These are phyloP conservation scores for Leishmania aethiopica DNA, from an alignment of 208 protist species.

Conservation along the genomic window DNA sequence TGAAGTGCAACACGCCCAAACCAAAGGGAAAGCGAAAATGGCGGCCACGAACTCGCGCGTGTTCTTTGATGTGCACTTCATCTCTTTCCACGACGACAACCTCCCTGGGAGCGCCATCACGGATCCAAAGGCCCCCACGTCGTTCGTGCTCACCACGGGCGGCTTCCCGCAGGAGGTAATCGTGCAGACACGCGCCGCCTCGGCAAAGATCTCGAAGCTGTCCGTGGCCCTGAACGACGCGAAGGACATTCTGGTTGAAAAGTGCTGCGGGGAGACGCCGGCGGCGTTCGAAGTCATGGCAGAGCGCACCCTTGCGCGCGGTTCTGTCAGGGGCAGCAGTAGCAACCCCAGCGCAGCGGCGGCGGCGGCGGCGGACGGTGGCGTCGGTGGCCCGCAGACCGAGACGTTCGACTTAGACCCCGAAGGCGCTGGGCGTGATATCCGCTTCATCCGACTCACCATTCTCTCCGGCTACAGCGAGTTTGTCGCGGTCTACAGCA, in stretches of 20 bases:
- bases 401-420: constrained; percentile 71
- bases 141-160: constrained; percentile 85
- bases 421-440: constrained; percentile 48
- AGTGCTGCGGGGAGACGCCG: constrained; percentile 27
- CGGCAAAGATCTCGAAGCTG: constrained; percentile 59
- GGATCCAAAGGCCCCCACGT: constrained; percentile 44
- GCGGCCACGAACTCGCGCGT: constrained; percentile 29
- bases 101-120: constrained; percentile 46
- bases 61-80: constrained; percentile 63
- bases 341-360: neutral
- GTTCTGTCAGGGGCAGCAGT: constrained; percentile 3
- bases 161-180: constrained; percentile 85
- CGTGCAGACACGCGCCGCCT: constrained; percentile 59
- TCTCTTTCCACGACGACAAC: constrained; percentile 79
- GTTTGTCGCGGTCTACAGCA: constrained; percentile 75
- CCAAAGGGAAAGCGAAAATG: constrained; percentile 11
- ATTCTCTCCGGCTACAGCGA: constrained; percentile 82
- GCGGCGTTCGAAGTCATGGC: constrained; percentile 51
- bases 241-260: constrained; percentile 73
- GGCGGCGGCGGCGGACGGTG: neutral
- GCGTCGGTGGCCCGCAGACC: constrained; percentile 37
- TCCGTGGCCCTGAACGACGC: constrained; percentile 68
- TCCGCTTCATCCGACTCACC: constrained; percentile 57
- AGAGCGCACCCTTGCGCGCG: constrained; percentile 55
- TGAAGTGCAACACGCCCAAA: neutral